These are phyloP conservation scores for Vanrija sp. DNA, from an alignment of 1,284 basidiomycete species.

Conservation along the genomic window DNA sequence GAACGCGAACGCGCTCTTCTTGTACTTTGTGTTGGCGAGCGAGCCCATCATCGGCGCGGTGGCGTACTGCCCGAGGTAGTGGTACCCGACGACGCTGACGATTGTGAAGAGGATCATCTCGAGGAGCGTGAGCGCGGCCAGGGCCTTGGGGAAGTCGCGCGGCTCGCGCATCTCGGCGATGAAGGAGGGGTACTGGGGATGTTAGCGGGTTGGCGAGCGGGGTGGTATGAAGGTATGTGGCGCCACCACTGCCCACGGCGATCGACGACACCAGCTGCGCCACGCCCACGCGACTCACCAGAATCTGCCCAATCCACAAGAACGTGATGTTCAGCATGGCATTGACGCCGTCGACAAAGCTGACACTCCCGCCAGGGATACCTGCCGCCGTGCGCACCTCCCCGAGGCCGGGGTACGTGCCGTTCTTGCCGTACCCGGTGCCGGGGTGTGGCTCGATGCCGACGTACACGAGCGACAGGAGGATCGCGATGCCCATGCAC, in stretches of 20 bases:
- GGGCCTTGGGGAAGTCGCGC: conserved; percentile 60
- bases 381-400: conserved; percentile 33
- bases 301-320: conserved; percentile 61
- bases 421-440: conserved; percentile 34
- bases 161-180: conserved; percentile 50
- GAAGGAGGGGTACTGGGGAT: conserved; percentile 47
- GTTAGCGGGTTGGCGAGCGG: no score
- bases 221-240: no score
- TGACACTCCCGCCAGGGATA: conserved; percentile 50
- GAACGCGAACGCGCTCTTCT: conserved; percentile 52
- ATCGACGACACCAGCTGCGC: no score
- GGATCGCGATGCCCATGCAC: conserved; percentile 59
- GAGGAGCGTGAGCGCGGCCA: conserved; percentile 52
- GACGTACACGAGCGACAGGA: conserved; percentile 56
- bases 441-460: conserved; percentile 53
- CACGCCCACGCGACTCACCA: conserved; percentile 15
- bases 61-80: conserved; percentile 43
- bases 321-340: conserved; percentile 54
- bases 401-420: conserved; percentile 37
- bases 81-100: conserved; percentile 61
- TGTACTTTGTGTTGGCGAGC: conserved; percentile 50
- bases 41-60: conserved; percentile 47
- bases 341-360: conserved; percentile 57
- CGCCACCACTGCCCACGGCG: no score
- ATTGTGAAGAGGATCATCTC: conserved; percentile 62